phyloP scores from a whole-genome alignment of 768 basidiomycete species.

The Lactifluus piperatus region DNA sequence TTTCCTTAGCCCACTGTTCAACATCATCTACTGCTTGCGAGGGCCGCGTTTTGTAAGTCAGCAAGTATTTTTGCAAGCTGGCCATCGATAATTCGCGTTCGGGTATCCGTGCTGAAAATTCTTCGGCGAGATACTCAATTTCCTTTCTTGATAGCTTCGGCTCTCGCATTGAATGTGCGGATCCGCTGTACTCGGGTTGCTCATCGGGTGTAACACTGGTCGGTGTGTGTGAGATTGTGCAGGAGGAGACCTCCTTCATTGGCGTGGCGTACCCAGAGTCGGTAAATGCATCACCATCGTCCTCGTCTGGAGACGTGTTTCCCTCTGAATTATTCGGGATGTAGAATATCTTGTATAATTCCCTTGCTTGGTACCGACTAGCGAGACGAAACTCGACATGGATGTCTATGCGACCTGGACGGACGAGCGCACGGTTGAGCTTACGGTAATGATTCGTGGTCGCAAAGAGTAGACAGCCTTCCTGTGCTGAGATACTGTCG shows the following conservation, averaged over 20 bases:
- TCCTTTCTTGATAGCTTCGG: too few species aligned
- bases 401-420: conserved; percentile 75
- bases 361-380: conserved; percentile 54
- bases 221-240: too few species aligned
- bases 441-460: conserved; percentile 66
- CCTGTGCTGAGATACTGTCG: conserved; percentile 70
- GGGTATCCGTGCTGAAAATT: too few species aligned
- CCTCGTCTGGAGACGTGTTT: conserved; percentile 21
- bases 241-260: not conserved
- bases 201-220: not conserved
- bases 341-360: conserved; percentile 64
- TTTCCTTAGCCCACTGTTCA: conserved; percentile 42
- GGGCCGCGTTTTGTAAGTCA: conserved; percentile 57
- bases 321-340: conserved; percentile 32
- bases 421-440: conserved; percentile 65
- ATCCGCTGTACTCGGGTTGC: conserved; percentile 2
- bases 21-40: conserved; percentile 42
- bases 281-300: conserved; percentile 22
- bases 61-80: conserved; percentile 49
- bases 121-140: too few species aligned
- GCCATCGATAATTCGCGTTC: too few species aligned
- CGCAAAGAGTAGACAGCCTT: conserved; percentile 75
- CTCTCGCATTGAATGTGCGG: conserved; percentile 3
- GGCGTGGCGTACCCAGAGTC: conserved; percentile 21
- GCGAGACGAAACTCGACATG: conserved; percentile 73